Evolutionary conservation across 768 basidiomycete species (phyloP), one percentile per base, ranked within the genome.

Genomic region (Pulveroboletus sp.): DNA sequence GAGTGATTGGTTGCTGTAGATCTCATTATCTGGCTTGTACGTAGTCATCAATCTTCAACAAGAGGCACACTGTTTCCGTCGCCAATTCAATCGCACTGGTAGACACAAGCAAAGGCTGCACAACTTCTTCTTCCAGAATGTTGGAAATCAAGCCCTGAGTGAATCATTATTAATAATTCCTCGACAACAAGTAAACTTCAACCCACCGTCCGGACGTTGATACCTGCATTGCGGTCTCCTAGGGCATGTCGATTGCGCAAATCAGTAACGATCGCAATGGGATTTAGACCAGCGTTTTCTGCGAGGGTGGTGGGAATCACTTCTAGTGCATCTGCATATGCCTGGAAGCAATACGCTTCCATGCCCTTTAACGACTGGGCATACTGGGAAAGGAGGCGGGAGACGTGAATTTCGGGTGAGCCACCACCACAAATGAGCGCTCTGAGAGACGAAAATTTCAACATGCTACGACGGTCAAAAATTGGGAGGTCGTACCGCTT

Each of bases 341-440:
- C 94, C 61, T 96, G 91, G 83, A 97, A 96, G 70, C 96, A 98
- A 70, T 97, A 98, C 8, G 95, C 91, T 69, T 98, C 94, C 87
- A 97, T 97, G 43, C 96, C 95, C 69, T 88, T 95, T 53, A 98
- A 77, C 1, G 92, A 87, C 57, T 95, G 92, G 2, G 93, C 84
- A 59, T 95, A 81, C 68, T 96, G 90, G 1, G 91, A 85, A 42
- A 99, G 78, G 58, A 89, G 73, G 44, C 94, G 83, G 10, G 96
- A 98, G 38, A 95, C 89, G 65, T 98, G 92, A 57, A 98, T 97
- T 70, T 99, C 96, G 10, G 96, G 96, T 13, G 96, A 94, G 44
- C 95, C 95, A 40, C 95, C 95, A 50, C 95, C 95, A 36, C 89
- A 89, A 62, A 98, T 96, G 47, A 99, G 75, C 18, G 94, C 94